phyloP scores from a whole-genome alignment of 306 rosid genomes.

The Lotus japonicus region DNA sequence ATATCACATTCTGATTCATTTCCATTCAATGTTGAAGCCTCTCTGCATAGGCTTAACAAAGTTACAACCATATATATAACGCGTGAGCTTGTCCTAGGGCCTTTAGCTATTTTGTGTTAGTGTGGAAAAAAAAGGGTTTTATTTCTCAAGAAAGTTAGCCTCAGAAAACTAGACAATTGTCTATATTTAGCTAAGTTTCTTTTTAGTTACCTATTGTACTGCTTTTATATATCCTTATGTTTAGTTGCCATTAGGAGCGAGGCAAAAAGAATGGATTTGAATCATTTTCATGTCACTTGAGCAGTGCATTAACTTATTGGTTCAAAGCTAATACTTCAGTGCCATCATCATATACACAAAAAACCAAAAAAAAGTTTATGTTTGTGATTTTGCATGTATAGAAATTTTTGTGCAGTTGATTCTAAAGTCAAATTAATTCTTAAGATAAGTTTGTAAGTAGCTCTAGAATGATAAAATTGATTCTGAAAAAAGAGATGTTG shows the following conservation, averaged over 20 bases:
- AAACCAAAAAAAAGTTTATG: background rate
- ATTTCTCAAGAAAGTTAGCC: conserved; percentile 7
- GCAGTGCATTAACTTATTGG: background rate
- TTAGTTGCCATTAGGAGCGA: background rate
- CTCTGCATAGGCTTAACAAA: background rate
- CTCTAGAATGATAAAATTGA: too few species aligned
- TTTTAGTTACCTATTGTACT: background rate
- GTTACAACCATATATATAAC: background rate
- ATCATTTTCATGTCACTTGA: background rate
- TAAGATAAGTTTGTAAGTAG: too few species aligned
- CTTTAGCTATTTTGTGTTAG: background rate
- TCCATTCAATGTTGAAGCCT: background rate
- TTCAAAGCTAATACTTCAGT: background rate
- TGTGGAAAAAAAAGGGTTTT: background rate
- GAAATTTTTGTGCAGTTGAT: too few species aligned
- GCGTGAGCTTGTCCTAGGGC: background rate
- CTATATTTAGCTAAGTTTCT: conserved; percentile 7
- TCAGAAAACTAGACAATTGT: conserved; percentile 5
- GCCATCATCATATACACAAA: background rate
- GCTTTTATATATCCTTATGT: background rate
- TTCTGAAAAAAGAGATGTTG: too few species aligned
- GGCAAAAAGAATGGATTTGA: background rate
- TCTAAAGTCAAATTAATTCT: too few species aligned
- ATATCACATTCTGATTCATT: background rate
- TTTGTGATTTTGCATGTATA: background rate